These are phyloP conservation scores for Cydonia oblonga DNA, from an alignment of 331 rosid genomes.

Conservation along the genomic window DNA sequence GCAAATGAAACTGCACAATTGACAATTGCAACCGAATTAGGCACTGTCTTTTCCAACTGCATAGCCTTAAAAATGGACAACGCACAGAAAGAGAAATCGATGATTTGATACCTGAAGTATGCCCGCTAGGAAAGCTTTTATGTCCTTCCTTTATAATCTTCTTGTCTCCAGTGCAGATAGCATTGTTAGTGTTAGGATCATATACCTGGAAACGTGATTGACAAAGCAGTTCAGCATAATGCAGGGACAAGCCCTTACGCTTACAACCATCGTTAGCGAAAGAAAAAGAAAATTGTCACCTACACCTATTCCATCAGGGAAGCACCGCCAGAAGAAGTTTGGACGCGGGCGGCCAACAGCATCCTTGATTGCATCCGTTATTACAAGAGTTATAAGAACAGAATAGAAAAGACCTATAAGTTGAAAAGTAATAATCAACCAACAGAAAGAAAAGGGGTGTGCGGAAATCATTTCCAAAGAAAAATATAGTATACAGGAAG, in stretches of 20 bases:
- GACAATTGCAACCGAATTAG: background rate
- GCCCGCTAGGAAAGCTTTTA: constrained; percentile 19
- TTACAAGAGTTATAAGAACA: constrained; percentile 6
- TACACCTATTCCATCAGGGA: constrained; percentile 14
- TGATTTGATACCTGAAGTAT: constrained; percentile 5
- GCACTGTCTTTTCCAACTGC: background rate
- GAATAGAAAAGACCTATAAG: constrained; percentile 6
- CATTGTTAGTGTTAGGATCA: background rate
- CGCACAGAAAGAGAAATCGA: background rate
- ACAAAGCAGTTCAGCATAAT: background rate
- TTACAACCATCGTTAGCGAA: background rate
- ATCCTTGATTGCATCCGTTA: constrained; percentile 16
- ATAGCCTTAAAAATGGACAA: background rate
- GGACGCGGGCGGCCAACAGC: constrained; percentile 17
- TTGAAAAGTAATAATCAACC: background rate
- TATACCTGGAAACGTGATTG: background rate
- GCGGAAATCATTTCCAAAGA: background rate
- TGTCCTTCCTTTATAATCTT: constrained; percentile 9
- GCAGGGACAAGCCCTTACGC: background rate
- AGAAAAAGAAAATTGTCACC: background rate
- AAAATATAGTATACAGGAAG: background rate
- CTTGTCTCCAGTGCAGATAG: background rate
- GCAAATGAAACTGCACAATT: constrained; percentile 13
- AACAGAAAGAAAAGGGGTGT: background rate
- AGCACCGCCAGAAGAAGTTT: constrained; percentile 17